phyloP scores from a whole-genome alignment of 768 basidiomycete genomes.

The Trametes coccinea region DNA sequence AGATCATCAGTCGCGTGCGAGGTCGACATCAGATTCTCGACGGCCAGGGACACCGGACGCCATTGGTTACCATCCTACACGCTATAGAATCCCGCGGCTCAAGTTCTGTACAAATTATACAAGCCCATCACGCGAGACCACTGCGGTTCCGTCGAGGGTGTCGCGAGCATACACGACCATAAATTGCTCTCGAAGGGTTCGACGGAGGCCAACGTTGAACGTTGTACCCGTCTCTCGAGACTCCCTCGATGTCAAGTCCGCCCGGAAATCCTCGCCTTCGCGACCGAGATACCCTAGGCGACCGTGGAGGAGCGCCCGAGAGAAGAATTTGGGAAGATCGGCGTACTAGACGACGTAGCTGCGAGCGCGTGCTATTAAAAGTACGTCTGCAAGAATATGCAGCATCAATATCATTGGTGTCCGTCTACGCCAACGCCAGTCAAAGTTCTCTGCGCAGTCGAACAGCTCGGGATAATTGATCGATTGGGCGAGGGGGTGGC shows the following conservation, averaged over 20 bases:
- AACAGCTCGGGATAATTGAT: not conserved
- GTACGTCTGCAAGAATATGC: not conserved
- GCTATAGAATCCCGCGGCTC: not conserved
- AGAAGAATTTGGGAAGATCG: not conserved
- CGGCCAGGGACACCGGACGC: conserved; percentile 1
- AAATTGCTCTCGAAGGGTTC: too few relatives aligned
- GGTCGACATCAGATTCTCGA: conserved; percentile 6
- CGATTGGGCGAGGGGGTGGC: too few relatives aligned
- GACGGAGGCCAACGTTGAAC: too few relatives aligned
- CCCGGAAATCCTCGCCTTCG: not conserved
- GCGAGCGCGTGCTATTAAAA: not conserved
- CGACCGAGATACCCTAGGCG: not conserved
- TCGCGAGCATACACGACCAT: too few relatives aligned
- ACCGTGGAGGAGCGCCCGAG: too few relatives aligned
- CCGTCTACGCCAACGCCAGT: not conserved
- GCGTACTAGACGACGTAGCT: not conserved
- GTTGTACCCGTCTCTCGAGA: too few relatives aligned
- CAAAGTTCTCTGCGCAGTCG: not conserved
- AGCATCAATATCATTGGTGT: not conserved
- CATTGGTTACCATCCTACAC: not conserved
- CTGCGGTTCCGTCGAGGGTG: too few relatives aligned
- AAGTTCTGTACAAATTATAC: not conserved
- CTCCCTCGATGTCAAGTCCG: not conserved
- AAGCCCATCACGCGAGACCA: too few relatives aligned
- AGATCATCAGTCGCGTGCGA: conserved; percentile 5